These are phyloP conservation scores for Ceratobasidium sp. DNA, from an alignment of 1,284 basidiomycete genomes.

Conservation along the genomic window DNA sequence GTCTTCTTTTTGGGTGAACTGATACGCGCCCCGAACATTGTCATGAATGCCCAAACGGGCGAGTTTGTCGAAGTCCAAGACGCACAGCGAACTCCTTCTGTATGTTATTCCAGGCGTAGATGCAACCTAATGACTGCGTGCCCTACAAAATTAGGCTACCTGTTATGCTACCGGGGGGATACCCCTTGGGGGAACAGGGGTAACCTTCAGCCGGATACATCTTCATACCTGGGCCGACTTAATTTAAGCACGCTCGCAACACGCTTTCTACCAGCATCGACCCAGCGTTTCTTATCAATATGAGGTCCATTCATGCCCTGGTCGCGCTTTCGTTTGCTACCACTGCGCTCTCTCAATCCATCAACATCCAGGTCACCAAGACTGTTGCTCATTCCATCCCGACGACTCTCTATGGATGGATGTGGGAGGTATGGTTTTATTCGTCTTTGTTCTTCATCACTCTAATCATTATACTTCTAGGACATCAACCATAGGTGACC, in stretches of 20 bases:
- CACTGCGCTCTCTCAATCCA: conserved; percentile 21
- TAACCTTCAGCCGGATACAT: no score
- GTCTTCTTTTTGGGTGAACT: not conserved
- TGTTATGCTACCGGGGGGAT: not conserved
- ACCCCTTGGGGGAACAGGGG: not conserved
- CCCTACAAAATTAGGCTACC: not conserved
- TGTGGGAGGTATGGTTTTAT: conserved; percentile 40
- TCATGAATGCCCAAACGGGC: not conserved
- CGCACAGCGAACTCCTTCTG: not conserved
- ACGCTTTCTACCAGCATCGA: not conserved
- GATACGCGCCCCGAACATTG: not conserved
- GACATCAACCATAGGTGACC: conserved; percentile 47
- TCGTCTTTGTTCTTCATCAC: no score
- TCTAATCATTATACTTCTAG: not conserved
- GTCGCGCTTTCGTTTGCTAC: conserved; percentile 5
- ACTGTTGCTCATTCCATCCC: conserved; percentile 42
- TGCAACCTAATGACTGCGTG: not conserved
- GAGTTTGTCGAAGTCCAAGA: not conserved
- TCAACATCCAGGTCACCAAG: conserved; percentile 40
- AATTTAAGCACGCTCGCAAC: not conserved
- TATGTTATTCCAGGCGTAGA: not conserved
- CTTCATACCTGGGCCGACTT: no score
- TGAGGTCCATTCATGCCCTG: not conserved
- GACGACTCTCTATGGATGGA: conserved; percentile 47
- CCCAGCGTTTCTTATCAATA: not conserved